Evolutionary conservation across 257 asterid species (phyloP).

Genomic region (Solanum bukasovii): DNA sequence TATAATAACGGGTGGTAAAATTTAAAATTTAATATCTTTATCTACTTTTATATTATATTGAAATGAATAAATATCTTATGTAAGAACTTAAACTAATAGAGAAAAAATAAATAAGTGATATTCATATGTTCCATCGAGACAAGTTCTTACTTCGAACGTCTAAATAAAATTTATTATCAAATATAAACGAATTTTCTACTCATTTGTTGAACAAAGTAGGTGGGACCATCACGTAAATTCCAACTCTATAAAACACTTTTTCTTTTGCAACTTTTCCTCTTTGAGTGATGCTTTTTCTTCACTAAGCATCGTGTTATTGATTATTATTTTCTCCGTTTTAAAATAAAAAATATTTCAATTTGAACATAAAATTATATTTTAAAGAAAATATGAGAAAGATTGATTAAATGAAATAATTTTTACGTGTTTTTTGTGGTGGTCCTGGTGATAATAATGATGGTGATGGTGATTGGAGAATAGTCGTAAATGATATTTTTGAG

Average conservation of each 20-base stretch:
- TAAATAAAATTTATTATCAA: background rate
- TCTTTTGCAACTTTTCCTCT: background rate
- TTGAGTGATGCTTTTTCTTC: background rate
- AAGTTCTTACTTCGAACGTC: fast-evolving
- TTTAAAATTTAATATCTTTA: background rate
- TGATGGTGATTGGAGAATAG: no score
- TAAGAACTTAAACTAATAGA: background rate
- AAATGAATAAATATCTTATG: background rate
- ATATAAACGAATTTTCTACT: background rate
- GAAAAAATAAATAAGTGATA: background rate
- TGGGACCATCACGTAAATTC: background rate
- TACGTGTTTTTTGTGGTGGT: no score
- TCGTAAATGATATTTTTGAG: no score
- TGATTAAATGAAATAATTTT: no score
- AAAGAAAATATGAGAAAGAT: background rate
- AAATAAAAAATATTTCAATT: background rate
- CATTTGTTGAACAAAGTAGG: background rate
- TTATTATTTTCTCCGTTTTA: background rate
- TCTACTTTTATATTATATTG: background rate
- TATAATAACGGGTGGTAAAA: no score
- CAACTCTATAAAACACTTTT: background rate
- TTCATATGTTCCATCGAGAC: background rate
- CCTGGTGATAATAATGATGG: fast-evolving
- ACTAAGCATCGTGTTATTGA: background rate
- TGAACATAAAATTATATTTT: background rate